Conservation (phyloP, 768 basidiomycete species). For the Suillus variegatus region DNA sequence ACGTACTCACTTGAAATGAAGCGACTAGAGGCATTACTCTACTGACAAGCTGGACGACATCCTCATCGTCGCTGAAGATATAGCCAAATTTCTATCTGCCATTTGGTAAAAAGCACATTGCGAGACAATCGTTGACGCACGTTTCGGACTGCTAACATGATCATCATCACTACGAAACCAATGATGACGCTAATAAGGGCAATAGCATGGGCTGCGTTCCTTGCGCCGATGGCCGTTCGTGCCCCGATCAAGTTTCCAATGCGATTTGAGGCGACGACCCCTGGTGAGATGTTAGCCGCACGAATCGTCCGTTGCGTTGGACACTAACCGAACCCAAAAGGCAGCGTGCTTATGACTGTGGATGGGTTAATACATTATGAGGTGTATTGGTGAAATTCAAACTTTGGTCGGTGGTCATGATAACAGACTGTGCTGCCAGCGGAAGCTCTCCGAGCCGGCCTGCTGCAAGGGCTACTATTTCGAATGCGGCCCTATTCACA, state of each 20-base stretch:
- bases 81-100: slow-evolving; percentile 54
- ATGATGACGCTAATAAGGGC: slow-evolving; percentile 64
- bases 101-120: neutral
- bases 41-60: slow-evolving; percentile 50
- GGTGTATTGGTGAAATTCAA: slow-evolving; percentile 9
- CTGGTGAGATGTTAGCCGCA: slow-evolving; percentile 21
- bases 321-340: slow-evolving; percentile 63
- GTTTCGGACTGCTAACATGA: slow-evolving; percentile 57
- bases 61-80: slow-evolving; percentile 65
- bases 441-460: slow-evolving; percentile 67
- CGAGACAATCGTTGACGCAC: slow-evolving; percentile 35
- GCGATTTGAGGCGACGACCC: slow-evolving; percentile 71
- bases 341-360: slow-evolving; percentile 69
- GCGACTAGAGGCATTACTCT: slow-evolving; percentile 55
- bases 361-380: slow-evolving; percentile 4
- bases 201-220: slow-evolving; percentile 59
- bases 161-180: slow-evolving; percentile 58
- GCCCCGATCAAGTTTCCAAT: slow-evolving; percentile 75
- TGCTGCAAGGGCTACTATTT: slow-evolving; percentile 78
- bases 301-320: neutral
- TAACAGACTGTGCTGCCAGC: slow-evolving; percentile 74
- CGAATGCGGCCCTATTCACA: slow-evolving; percentile 68
- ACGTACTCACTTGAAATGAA: slow-evolving; percentile 46
- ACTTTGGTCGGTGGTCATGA: slow-evolving; percentile 84
- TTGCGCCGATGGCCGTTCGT: slow-evolving; percentile 51